These are phyloP conservation scores for Saccharomyces paradoxus DNA, from an alignment of 805 yeast species.

Conservation along the genomic window DNA sequence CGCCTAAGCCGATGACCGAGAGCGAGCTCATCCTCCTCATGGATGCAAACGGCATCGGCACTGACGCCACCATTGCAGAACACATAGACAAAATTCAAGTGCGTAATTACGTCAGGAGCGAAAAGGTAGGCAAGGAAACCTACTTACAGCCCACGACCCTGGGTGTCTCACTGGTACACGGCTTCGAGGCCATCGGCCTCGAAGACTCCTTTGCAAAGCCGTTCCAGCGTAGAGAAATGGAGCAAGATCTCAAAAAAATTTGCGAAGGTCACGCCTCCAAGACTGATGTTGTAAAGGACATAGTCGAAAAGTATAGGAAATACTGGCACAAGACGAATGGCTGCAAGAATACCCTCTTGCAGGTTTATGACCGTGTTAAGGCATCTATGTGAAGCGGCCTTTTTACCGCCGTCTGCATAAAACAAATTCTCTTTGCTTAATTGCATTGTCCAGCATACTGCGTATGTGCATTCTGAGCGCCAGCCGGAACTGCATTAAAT, in stretches of 20 bases:
- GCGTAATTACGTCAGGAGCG: slow-evolving; percentile 57
- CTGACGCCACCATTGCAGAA: slow-evolving; percentile 98
- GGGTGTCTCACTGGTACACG: slow-evolving; percentile 83
- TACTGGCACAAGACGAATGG: slow-evolving; percentile 31
- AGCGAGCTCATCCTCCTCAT: slow-evolving; percentile 83
- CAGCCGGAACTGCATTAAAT: not conserved
- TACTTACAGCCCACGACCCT: slow-evolving; percentile 67
- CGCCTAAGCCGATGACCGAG: slow-evolving; percentile 84
- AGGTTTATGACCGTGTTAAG: slow-evolving; percentile 24
- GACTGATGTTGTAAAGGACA: slow-evolving; percentile 46
- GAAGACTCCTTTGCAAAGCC: slow-evolving; percentile 82
- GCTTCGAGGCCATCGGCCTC: slow-evolving; percentile 71
- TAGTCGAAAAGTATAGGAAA: slow-evolving; percentile 49
- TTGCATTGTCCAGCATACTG: not conserved
- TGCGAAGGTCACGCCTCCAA: slow-evolving; percentile 55
- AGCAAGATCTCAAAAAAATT: slow-evolving; percentile 54
- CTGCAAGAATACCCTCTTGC: slow-evolving; percentile 22
- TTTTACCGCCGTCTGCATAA: not conserved
- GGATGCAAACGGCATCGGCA: slow-evolving; percentile 97
- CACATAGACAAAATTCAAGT: slow-evolving; percentile 75
- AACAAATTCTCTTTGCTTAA: not conserved
- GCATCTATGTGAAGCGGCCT: slow-evolving; percentile 3
- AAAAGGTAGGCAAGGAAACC: slow-evolving; percentile 32
- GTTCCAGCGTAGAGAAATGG: slow-evolving; percentile 69
- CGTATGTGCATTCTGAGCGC: not conserved